A percentile compares a stretch with the other conserved stretches of the same genome.
phyloP scores from a whole-genome alignment of 768 basidiomycete genomes.

The Leucosporidium scottii region DNA sequence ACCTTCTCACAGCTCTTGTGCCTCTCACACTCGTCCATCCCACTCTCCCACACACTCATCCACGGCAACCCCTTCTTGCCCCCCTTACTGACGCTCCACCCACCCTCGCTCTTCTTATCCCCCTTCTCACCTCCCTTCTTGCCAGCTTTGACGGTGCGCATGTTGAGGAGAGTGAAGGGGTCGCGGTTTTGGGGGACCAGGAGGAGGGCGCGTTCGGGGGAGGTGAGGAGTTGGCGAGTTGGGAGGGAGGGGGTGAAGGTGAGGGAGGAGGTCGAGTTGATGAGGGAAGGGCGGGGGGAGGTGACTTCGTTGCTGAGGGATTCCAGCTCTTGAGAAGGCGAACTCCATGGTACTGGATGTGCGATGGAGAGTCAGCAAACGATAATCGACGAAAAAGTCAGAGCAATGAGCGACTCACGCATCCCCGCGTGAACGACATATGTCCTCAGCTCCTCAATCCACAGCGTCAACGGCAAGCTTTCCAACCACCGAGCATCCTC shows the following conservation, averaged over 20 bases:
- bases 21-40: conserved; percentile 6
- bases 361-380: not conserved
- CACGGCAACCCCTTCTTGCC: conserved; percentile 15
- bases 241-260: conserved; percentile 9
- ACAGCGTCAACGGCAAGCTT: conserved; percentile 22
- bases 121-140: not conserved
- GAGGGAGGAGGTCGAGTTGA: not conserved
- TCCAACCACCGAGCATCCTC: conserved; percentile 20
- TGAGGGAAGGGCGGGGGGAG: not conserved
- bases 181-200: conserved; percentile 16
- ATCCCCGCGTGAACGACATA: conserved; percentile 33
- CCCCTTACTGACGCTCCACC: not conserved
- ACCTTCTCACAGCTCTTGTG: conserved; percentile 1
- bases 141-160: conserved; percentile 13
- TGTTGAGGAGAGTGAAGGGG: conserved; percentile 27
- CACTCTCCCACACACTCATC: conserved; percentile 22
- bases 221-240: conserved; percentile 1
- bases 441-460: conserved; percentile 19
- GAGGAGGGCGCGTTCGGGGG: conserved; percentile 10
- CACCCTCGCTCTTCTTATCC: not conserved
- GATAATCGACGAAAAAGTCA: not conserved
- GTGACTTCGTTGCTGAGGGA: conserved; percentile 1
- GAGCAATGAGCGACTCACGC: not conserved
- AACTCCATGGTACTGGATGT: conserved; percentile 18
- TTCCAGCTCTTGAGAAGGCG: not conserved